phyloP scores from a whole-genome alignment of 2,329 filamentous ascomycete species.

The Pseudogymnoascus pannorum region DNA sequence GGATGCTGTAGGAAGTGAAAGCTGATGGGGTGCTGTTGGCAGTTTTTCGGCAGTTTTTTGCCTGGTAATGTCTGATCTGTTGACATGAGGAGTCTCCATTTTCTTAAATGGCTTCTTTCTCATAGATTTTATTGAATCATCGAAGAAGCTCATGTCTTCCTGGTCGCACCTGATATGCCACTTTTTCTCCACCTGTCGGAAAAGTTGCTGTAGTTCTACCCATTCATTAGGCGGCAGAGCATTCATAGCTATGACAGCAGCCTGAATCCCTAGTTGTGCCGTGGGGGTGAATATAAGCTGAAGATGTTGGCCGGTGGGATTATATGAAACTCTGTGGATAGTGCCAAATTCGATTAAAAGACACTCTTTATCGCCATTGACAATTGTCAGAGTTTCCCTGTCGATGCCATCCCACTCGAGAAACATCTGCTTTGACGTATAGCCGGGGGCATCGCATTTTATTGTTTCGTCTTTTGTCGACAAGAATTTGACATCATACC shows the following conservation, averaged over 20 bases:
- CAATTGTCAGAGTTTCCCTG: neutral
- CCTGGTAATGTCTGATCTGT: neutral
- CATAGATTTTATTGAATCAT: neutral
- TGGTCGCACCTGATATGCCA: neutral
- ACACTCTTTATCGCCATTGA: neutral
- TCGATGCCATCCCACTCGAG: neutral
- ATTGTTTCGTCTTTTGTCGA: neutral
- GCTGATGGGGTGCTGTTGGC: neutral
- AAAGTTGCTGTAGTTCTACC: neutral
- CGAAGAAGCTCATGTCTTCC: neutral
- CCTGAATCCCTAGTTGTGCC: neutral
- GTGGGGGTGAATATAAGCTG: neutral
- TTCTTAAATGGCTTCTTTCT: neutral
- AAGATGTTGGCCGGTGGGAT: neutral
- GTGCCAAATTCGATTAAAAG: neutral
- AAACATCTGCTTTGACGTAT: neutral
- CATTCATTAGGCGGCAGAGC: neutral
- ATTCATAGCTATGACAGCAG: conserved; percentile 1
- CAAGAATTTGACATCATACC: neutral
- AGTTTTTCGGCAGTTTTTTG: neutral
- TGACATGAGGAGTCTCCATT: neutral
- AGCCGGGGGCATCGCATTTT: neutral
- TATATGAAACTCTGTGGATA: neutral
- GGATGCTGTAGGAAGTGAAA: neutral
- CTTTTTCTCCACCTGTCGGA: neutral